Evolutionary conservation across 495 filamentous ascomycete genomes (phyloP), one percentile per base, ranked within the genome.

Genomic region (Penicillium riverlandense): DNA sequence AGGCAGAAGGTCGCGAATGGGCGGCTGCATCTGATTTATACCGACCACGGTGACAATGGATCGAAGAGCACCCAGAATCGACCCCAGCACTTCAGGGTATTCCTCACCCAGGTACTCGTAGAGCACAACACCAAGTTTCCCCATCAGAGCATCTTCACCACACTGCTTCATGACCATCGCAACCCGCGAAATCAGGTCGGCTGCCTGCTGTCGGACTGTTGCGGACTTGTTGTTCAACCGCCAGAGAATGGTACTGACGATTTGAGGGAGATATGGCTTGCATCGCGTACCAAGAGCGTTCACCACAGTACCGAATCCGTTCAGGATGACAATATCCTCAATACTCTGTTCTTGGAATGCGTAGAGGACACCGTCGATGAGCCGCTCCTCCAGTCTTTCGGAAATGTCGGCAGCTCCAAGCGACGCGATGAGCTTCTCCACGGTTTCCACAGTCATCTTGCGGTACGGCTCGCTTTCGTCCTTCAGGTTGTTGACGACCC

Each of bases 91-190:
- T 63, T 99, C 94, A 6, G 94, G 94, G 56, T 99, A 99, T 62
- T 99, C 94, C 70, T 99, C 94, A 67, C 94, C 94, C 13, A 99
- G 78, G 60, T 96, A 97, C 68, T 99, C 94, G 65, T 97, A 99
- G 12, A 99, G 80, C n/a, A 96, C 90, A 35, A 90, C 76, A 58
- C 90, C 88, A 35, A 99, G 81, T 65, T 97, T 97, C 58, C 86
- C 88, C 89, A 97, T 92, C 33, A 95, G 71, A 2, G 81, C 86
- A 62, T 99, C 92, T 62, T 97, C 92, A 37, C 87, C 90, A 55
- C 94, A 97, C 64, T 96, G 88, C 74, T 92, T 94, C 94, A 99
- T 96, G 35, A 96, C 91, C 76, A 95, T 86, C 7, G 94, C 90
- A 65, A 97, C 94, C 34, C 94, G 87, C 8, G 90, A 95, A 51